Evolutionary conservation across 2,329 filamentous ascomycete genomes (phyloP).

Genomic region (Penicillium palitans): DNA sequence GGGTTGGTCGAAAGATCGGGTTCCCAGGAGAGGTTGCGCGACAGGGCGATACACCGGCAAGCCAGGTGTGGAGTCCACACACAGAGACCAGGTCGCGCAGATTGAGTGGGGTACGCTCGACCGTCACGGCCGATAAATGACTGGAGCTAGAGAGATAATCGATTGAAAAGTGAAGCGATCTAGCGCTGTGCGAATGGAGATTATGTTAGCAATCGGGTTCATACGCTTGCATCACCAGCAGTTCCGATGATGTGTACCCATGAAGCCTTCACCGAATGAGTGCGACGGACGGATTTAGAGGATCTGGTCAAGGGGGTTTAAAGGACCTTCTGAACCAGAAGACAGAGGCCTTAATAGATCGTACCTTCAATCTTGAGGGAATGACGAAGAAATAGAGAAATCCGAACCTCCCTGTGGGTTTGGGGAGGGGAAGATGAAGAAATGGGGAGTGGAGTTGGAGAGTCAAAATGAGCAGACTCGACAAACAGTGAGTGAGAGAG

Average conservation of each 20-base stretch:
- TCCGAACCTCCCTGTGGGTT: slow-evolving; percentile 18
- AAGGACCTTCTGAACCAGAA: neutral
- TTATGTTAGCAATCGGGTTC: slow-evolving; percentile 19
- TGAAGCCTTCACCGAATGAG: slow-evolving; percentile 13
- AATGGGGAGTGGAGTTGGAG: slow-evolving; percentile 12
- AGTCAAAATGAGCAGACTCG: slow-evolving; percentile 20
- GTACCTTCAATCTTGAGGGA: slow-evolving; percentile 38
- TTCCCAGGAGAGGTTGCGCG: slow-evolving; percentile 19
- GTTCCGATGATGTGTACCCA: slow-evolving; percentile 22
- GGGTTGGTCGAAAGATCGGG: slow-evolving; percentile 12
- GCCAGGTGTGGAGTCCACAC: slow-evolving; percentile 20
- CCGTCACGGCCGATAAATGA: slow-evolving; percentile 3
- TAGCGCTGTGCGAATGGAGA: slow-evolving; percentile 21
- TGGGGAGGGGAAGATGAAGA: slow-evolving; percentile 18
- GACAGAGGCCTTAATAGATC: slow-evolving; percentile 10
- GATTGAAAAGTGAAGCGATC: slow-evolving; percentile 19
- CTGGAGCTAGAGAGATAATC: neutral
- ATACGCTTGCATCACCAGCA: slow-evolving; percentile 22
- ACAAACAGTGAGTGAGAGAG: neutral
- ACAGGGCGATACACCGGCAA: slow-evolving; percentile 21
- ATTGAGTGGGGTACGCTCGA: slow-evolving; percentile 11
- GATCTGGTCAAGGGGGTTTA: neutral
- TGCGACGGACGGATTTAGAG: slow-evolving; percentile 4
- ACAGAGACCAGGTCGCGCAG: slow-evolving; percentile 19
- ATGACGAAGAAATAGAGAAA: slow-evolving; percentile 30